Evolutionary conservation across 495 filamentous ascomycete genomes (phyloP).

Genomic region (Zalerion maritima): DNA sequence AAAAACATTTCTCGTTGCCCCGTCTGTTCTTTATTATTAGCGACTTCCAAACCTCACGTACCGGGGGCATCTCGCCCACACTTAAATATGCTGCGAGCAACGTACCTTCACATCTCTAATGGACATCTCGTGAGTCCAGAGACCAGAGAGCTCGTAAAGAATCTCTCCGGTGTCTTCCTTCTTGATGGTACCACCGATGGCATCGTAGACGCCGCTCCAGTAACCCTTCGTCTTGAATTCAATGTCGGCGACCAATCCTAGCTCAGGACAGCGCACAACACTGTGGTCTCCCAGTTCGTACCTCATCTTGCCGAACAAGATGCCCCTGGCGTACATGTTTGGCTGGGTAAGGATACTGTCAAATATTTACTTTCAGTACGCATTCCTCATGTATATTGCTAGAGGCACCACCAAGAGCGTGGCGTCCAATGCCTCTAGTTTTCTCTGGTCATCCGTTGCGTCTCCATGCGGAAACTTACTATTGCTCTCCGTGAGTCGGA

Average conservation of each 20-base stretch:
- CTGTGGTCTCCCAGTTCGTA: conserved; percentile 97
- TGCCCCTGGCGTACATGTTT: conserved; percentile 98
- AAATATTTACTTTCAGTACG: too few species aligned
- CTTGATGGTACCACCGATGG: conserved; percentile 84
- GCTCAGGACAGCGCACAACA: conserved; percentile 82
- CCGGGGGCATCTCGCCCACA: conserved; percentile 3
- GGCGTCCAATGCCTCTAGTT: too few species aligned
- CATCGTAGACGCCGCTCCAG: conserved; percentile 91
- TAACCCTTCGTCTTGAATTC: conserved; percentile 99
- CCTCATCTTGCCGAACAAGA: conserved; percentile 98
- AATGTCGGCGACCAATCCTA: conserved; percentile 74
- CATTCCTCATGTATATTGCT: too few species aligned
- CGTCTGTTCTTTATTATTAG: conserved; percentile 57
- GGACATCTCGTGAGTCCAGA: conserved; percentile 91
- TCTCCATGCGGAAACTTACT: conserved; percentile 40
- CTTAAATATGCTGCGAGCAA: conserved; percentile 2
- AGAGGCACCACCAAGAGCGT: too few species aligned
- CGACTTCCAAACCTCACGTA: conserved; percentile 2
- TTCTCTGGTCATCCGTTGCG: conserved; percentile 5
- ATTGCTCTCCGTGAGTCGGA: conserved; percentile 61
- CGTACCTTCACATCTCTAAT: conserved; percentile 69
- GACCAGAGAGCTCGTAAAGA: conserved; percentile 77
- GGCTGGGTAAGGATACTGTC: conserved; percentile 78
- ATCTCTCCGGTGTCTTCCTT: conserved; percentile 74
- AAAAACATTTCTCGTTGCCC: conserved; percentile 81